phyloP scores from a whole-genome alignment of 2,329 filamentous ascomycete genomes.

The Verticillium zaregamsianum region DNA sequence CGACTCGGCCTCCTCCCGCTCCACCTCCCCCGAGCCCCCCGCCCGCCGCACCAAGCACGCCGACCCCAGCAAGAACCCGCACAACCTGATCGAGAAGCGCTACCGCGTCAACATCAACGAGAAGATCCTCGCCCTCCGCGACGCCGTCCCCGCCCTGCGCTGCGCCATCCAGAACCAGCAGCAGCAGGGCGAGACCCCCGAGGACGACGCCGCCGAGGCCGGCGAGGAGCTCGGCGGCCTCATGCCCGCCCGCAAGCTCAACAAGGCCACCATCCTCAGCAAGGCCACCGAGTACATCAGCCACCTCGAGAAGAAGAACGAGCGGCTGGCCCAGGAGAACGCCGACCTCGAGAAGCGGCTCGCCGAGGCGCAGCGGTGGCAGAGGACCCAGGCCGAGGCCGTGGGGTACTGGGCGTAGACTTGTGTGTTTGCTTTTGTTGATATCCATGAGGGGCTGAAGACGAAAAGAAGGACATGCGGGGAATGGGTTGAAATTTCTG shows the following conservation, averaged over 20 bases:
- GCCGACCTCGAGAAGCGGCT: slow-evolving; percentile 23
- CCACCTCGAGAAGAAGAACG: slow-evolving; percentile 30
- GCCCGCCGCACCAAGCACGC: slow-evolving; percentile 21
- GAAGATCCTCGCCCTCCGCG: slow-evolving; percentile 72
- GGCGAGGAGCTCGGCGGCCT: slow-evolving; percentile 24
- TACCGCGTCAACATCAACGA: slow-evolving; percentile 82
- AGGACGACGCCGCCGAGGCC: slow-evolving; percentile 16
- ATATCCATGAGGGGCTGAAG: background rate
- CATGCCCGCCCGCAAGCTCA: slow-evolving; percentile 32
- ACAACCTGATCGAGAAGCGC: slow-evolving; percentile 83
- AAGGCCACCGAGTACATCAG: slow-evolving; percentile 33
- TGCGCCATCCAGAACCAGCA: slow-evolving; percentile 25
- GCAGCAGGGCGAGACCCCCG: slow-evolving; percentile 18
- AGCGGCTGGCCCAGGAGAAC: slow-evolving; percentile 25
- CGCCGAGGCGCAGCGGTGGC: slow-evolving; percentile 9
- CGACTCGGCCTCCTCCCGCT: slow-evolving; percentile 21
- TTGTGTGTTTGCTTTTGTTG: too few relatives aligned
- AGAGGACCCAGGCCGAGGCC: slow-evolving; percentile 6
- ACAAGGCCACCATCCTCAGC: slow-evolving; percentile 38
- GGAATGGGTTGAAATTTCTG: background rate
- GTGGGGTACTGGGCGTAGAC: slow-evolving; percentile 4
- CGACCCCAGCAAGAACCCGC: slow-evolving; percentile 66
- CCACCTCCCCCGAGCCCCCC: slow-evolving; percentile 35
- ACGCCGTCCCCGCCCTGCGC: slow-evolving; percentile 55
- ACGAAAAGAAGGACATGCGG: background rate